Percentiles rank a stretch among this genome's conserved stretches.
Evolutionary conservation across 345 rosid genomes (phyloP).

Genomic region (Salix purpurea): DNA sequence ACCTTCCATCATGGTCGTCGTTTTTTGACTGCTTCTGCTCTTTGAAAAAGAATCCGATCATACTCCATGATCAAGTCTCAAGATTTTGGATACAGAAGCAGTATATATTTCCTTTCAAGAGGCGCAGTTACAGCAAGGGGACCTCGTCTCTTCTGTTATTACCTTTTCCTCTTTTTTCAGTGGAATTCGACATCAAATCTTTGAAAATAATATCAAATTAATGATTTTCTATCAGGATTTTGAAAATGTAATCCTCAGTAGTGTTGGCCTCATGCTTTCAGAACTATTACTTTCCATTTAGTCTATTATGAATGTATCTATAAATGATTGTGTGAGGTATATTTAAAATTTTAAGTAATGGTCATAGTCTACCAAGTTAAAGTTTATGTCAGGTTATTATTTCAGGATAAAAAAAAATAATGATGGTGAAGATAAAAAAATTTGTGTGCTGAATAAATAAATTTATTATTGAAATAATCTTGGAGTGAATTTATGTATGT

Average conservation of each 20-base stretch:
- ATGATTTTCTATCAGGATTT: not conserved
- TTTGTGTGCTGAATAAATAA: no score
- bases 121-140: not conserved
- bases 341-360: no score
- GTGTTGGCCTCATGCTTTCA: not conserved
- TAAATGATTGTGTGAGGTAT: no score
- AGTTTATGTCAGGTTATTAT: no score
- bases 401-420: no score
- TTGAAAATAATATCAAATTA: not conserved
- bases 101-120: not conserved
- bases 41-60: not conserved
- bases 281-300: not conserved
- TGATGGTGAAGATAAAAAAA: no score
- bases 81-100: no score
- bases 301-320: no score
- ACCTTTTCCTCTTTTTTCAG: not conserved
- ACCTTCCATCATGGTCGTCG: slow-evolving; percentile 2
- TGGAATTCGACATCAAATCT: not conserved
- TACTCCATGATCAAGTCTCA: not conserved
- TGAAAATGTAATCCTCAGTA: no score
- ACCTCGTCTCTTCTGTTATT: not conserved
- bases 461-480: no score
- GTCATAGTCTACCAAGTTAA: no score
- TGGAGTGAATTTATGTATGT: no score
- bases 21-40: slow-evolving; percentile 10